Percentiles rank a stretch among this genome's conserved stretches.
phyloP scores from a whole-genome alignment of 2,329 filamentous ascomycete genomes.

The Intubia oerlemansii region DNA sequence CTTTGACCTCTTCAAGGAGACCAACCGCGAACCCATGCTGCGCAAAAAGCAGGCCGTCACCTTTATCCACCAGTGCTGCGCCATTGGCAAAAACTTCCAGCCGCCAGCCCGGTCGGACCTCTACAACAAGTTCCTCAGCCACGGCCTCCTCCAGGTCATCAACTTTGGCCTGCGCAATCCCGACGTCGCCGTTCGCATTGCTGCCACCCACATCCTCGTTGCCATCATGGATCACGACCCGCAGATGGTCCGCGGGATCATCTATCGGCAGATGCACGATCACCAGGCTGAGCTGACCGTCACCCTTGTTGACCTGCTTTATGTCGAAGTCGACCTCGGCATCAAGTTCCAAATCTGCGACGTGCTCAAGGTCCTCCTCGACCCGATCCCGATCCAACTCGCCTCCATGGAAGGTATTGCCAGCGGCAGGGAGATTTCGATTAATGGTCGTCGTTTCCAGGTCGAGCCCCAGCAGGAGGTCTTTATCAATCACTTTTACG shows the following conservation, averaged over 20 bases:
- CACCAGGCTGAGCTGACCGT: constrained; percentile 74
- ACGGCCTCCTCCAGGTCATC: constrained; percentile 76
- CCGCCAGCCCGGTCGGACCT: constrained; percentile 58
- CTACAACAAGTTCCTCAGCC: constrained; percentile 74
- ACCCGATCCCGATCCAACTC: constrained; percentile 34
- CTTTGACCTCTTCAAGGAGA: constrained; percentile 56
- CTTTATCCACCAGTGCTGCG: constrained; percentile 91
- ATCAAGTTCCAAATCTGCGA: constrained; percentile 93
- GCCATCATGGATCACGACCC: constrained; percentile 92
- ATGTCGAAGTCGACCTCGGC: constrained; percentile 80
- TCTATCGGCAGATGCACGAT: constrained; percentile 79
- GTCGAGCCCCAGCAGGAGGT: constrained; percentile 58
- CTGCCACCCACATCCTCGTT: constrained; percentile 81
- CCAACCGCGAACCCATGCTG: constrained; percentile 19
- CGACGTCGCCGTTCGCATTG: constrained; percentile 70
- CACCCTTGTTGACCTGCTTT: constrained; percentile 73
- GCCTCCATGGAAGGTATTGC: constrained; percentile 1
- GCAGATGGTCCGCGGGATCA: constrained; percentile 78
- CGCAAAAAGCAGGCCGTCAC: constrained; percentile 85
- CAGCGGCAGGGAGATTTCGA: constrained; percentile 22
- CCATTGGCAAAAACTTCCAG: constrained; percentile 86
- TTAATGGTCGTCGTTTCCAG: constrained; percentile 17
- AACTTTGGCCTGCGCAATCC: constrained; percentile 74
- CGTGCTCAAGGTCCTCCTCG: constrained; percentile 80
- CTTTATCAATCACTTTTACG: constrained; percentile 79